Percentiles rank a stretch among this genome's conserved stretches.
Evolutionary conservation across 495 filamentous ascomycete species (phyloP).

Genomic region (Chaetomium tenue): DNA sequence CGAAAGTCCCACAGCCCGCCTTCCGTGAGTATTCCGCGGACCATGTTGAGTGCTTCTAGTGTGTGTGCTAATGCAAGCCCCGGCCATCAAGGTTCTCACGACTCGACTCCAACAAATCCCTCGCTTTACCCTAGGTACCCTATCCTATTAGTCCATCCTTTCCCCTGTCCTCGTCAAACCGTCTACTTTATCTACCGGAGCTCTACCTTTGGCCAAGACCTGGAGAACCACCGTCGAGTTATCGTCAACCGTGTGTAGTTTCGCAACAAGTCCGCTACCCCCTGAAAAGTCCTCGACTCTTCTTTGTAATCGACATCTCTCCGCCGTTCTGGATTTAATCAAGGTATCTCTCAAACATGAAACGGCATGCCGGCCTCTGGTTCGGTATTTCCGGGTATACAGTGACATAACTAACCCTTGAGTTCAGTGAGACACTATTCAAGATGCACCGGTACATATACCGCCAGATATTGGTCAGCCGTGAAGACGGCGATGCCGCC

Average conservation of each 20-base stretch:
- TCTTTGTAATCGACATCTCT: neutral
- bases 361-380: neutral
- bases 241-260: neutral
- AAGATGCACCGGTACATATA: slow-evolving; percentile 14
- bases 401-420: neutral
- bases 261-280: neutral
- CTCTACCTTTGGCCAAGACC: neutral
- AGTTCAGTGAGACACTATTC: neutral
- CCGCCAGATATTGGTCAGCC: slow-evolving; percentile 5
- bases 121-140: neutral
- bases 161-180: neutral
- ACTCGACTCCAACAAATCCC: neutral
- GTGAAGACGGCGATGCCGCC: slow-evolving; percentile 7
- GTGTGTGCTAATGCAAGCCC: slow-evolving; percentile 10
- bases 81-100: slow-evolving; percentile 22
- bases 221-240: neutral
- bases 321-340: neutral
- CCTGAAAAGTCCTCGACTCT: neutral
- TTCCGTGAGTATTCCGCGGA: neutral
- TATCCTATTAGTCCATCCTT: neutral
- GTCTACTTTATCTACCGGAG: neutral
- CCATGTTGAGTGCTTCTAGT: neutral
- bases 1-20: neutral
- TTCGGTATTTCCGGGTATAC: too few species aligned
- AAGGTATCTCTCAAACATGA: neutral